Base-by-base conservation (phyloP, 768 basidiomycete species). In the Suillus lakei region DNA sequence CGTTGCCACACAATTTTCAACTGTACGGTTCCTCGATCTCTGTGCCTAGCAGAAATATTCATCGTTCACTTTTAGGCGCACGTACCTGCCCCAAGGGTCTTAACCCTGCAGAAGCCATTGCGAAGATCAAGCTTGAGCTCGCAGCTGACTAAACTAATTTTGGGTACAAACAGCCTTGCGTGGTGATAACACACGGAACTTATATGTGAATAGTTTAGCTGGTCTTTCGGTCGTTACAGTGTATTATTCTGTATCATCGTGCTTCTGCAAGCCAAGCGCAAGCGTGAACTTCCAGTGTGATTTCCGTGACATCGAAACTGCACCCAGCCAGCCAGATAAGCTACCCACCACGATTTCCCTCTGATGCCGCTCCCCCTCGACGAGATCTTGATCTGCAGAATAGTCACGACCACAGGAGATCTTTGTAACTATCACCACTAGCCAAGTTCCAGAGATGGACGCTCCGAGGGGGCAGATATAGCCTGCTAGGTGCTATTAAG, bases 1-100 rank as follows among this genome's bases (percentile, higher is more conserved):
- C 88, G 97, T 65, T 99, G 97, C 84, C 97, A 98, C 80, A 98
- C 97, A 58, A 98, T 98, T 82, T 98, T 98, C 85, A 98, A 98
- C 81, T 95, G 95, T 92, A 64, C 34, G 85, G 77, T n/a, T 54
- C 39, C 41, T 43, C 65, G 36, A 38, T 18, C n/a, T 44, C 21
- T 0, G 26, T 53, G 21, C 2, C 10, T 3, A n/a, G 32, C 2
- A 21, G 4, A 53, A 5, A 10, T 8, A 32, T 54, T 53, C 10
- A 54, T 54, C 6, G 5, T 21, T 54, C 18, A 21, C 18, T 32
- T 23, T 10, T 16, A 90, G 92, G 94, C 78, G 88, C 96, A 59
- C 90, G 93, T 64, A 98, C 96, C n/a, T 98, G 96, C 81, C 95
- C 96, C 63, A 98, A 98, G 86, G 95, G 96, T 62, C 86, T 97